phyloP scores from a whole-genome alignment of 345 rosid genomes.

The Schrenkiella parvula region DNA sequence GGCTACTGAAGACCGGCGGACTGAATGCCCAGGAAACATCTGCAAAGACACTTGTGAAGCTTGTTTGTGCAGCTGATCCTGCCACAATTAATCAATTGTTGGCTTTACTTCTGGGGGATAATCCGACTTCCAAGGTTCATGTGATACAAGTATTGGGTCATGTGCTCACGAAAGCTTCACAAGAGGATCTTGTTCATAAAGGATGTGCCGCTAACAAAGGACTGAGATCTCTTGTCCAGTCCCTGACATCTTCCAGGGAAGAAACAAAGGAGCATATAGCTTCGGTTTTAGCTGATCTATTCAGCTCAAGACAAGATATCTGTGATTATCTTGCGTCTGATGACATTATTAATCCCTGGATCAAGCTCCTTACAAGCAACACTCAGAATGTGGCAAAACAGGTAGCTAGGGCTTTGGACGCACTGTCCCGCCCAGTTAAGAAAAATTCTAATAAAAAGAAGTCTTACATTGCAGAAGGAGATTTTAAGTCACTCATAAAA shows the following conservation, averaged over 20 bases:
- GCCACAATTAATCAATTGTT: slow-evolving; percentile 74
- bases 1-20: slow-evolving; percentile 74
- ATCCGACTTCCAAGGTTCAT: slow-evolving; percentile 55
- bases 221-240: slow-evolving; percentile 61
- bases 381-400: slow-evolving; percentile 60
- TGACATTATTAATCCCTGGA: slow-evolving; percentile 64
- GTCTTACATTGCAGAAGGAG: slow-evolving; percentile 48
- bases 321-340: slow-evolving; percentile 45
- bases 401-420: slow-evolving; percentile 77
- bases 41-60: slow-evolving; percentile 61
- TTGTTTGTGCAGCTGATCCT: slow-evolving; percentile 68
- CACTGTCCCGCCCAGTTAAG: slow-evolving; percentile 66
- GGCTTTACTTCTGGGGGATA: slow-evolving; percentile 66
- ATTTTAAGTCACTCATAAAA: slow-evolving; percentile 54
- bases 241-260: slow-evolving; percentile 62
- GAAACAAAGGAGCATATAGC: slow-evolving; percentile 80
- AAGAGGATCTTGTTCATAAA: slow-evolving; percentile 50
- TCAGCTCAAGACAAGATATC: slow-evolving; percentile 67
- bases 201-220: slow-evolving; percentile 86
- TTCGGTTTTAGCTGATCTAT: slow-evolving; percentile 81
- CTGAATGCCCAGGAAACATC: slow-evolving; percentile 70
- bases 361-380: slow-evolving; percentile 62
- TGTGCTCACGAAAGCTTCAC: slow-evolving; percentile 65
- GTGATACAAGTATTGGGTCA: slow-evolving; percentile 72
- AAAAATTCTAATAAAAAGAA: slow-evolving; percentile 33